phyloP scores from a whole-genome alignment of 495 filamentous ascomycete species.

The Venustampulla echinocandica region DNA sequence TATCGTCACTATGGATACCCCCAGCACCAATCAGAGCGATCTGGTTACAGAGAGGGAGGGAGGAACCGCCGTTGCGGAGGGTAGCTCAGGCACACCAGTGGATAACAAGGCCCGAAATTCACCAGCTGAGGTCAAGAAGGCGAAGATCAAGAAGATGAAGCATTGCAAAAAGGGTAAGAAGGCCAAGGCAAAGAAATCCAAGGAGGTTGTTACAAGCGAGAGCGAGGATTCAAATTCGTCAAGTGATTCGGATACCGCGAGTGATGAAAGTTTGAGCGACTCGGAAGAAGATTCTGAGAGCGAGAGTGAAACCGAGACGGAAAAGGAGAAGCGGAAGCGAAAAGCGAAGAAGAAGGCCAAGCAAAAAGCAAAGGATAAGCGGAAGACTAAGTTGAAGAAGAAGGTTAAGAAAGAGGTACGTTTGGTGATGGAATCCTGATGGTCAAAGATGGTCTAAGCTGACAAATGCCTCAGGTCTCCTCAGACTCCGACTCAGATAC shows the following conservation, averaged over 20 bases:
- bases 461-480: slow-evolving; percentile 11
- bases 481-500: slow-evolving; percentile 22
- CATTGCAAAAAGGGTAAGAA: slow-evolving; percentile 26
- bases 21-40: slow-evolving; percentile 21
- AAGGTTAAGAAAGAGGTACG: slow-evolving; percentile 16
- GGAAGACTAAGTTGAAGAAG: slow-evolving; percentile 23
- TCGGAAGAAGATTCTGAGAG: slow-evolving; percentile 26
- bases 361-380: slow-evolving; percentile 23
- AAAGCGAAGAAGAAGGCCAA: slow-evolving; percentile 33
- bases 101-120: slow-evolving; percentile 15
- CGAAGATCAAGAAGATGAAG: slow-evolving; percentile 34
- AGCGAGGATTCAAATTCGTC: slow-evolving; percentile 21
- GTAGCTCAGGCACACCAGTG: slow-evolving; percentile 12
- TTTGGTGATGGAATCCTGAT: not conserved
- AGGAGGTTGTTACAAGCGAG: slow-evolving; percentile 24
- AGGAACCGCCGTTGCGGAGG: slow-evolving; percentile 5
- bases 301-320: slow-evolving; percentile 30
- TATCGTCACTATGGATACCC: slow-evolving; percentile 20
- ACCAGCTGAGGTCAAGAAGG: slow-evolving; percentile 15
- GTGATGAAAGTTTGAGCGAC: slow-evolving; percentile 16
- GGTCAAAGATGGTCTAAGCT: slow-evolving; percentile 3
- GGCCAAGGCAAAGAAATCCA: slow-evolving; percentile 27
- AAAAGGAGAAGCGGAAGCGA: slow-evolving; percentile 34
- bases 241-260: slow-evolving; percentile 19
- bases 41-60: slow-evolving; percentile 17